Conservation (phyloP, 306 rosid genomes). For the Neltuma alba region DNA sequence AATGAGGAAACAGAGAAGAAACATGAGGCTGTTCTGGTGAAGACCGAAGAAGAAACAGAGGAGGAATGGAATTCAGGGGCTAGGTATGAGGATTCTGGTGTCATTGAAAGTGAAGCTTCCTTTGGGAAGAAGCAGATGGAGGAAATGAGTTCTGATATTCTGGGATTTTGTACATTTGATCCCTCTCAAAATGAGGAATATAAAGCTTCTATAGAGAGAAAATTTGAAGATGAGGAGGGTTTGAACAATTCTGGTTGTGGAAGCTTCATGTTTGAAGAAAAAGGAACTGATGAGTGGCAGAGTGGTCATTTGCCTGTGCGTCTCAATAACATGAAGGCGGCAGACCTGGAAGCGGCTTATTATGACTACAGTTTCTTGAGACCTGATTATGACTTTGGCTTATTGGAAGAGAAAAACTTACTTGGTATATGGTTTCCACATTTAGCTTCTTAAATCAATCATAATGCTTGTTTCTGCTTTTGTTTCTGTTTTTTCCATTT, state of each 20-base stretch:
- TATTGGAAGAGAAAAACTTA: constrained; percentile 57
- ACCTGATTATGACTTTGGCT: constrained; percentile 68
- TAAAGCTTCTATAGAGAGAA: constrained; percentile 7
- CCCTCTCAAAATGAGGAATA: constrained; percentile 30
- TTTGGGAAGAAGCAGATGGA: constrained; percentile 32
- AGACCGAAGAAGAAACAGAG: constrained; percentile 40
- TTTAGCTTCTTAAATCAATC: constrained; percentile 34
- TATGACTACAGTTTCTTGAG: constrained; percentile 50
- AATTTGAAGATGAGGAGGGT: constrained; percentile 35
- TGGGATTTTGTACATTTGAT: constrained; percentile 18
- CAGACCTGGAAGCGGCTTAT: constrained; percentile 34
- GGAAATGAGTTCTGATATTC: constrained; percentile 35
- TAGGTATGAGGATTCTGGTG: constrained; percentile 5
- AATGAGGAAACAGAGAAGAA: constrained; percentile 33
- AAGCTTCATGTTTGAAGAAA: neutral
- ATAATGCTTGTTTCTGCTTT: no score
- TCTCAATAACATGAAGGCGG: constrained; percentile 42
- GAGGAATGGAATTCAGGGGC: no score
- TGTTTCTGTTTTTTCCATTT: constrained; percentile 20
- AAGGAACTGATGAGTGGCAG: neutral
- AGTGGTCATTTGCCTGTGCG: constrained; percentile 19
- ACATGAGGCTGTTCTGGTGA: constrained; percentile 13
- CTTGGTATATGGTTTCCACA: constrained; percentile 55
- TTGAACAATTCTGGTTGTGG: constrained; percentile 23
- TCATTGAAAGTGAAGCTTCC: constrained; percentile 18